phyloP scores from a whole-genome alignment of 1,139 yeast species.

The Kurtzmaniella quercitrusa region DNA sequence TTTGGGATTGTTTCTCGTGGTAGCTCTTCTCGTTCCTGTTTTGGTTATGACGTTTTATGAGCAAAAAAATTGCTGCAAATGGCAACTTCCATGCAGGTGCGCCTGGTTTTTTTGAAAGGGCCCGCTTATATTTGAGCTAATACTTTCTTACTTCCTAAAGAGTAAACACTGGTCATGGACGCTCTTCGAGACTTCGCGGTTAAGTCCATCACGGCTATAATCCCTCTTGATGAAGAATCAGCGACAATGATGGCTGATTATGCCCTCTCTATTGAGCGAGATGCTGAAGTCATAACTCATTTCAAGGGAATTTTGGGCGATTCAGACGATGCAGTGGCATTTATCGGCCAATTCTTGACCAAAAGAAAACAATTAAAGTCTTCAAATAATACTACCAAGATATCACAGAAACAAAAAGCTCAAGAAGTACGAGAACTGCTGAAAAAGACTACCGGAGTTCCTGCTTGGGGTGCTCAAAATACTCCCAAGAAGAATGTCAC shows the following conservation, averaged over 20 bases:
- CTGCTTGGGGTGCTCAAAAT: slow-evolving; percentile 11
- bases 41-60: background rate
- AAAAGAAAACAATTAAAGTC: slow-evolving; percentile 11
- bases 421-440: background rate
- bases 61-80: background rate
- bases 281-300: slow-evolving; percentile 43
- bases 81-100: background rate
- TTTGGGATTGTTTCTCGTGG: background rate
- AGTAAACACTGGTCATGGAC: no score
- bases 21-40: background rate
- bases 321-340: slow-evolving; percentile 39
- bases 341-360: slow-evolving; percentile 30
- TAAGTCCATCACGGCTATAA: slow-evolving; percentile 30
- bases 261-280: slow-evolving; percentile 37
- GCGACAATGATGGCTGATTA: slow-evolving; percentile 44
- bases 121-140: no score
- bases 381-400: background rate
- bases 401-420: background rate
- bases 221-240: slow-evolving; percentile 40
- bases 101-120: no score
- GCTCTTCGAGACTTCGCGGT: slow-evolving; percentile 29
- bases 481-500: slow-evolving; percentile 18
- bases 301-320: slow-evolving; percentile 53
- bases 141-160: no score
- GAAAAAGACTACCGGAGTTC: background rate